A percentile compares a stretch with the other conserved stretches of the same genome.
phyloP scores from a whole-genome alignment of 352 stramenopile species.

The Phytophthora sp. region DNA sequence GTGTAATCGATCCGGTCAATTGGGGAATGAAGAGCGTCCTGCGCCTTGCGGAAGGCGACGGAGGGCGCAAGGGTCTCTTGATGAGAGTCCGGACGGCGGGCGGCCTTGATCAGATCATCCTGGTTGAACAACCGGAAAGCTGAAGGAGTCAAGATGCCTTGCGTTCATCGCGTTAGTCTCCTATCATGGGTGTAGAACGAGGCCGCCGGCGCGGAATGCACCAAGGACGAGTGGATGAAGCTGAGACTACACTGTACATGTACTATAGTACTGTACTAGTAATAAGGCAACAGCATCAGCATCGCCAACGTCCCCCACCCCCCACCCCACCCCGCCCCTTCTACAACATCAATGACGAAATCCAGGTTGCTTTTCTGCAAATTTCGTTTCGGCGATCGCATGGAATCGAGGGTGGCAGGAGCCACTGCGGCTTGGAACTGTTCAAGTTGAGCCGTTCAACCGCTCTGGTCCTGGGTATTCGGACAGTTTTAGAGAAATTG shows the following conservation, averaged over 20 bases:
- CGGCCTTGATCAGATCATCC: constrained; percentile 21
- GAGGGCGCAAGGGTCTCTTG: no score
- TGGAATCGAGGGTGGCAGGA: no score
- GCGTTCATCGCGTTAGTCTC: constrained; percentile 24
- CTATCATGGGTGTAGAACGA: constrained; percentile 28
- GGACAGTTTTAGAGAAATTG: constrained; percentile 12
- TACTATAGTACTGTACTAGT: neutral
- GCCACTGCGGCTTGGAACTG: no score
- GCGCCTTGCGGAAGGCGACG: neutral
- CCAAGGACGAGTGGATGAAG: constrained; percentile 30
- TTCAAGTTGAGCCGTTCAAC: constrained; percentile 6
- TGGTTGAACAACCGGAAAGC: constrained; percentile 34
- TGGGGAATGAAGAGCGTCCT: constrained; percentile 27
- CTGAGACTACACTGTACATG: neutral
- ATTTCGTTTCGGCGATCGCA: constrained; percentile 25
- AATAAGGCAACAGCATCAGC: neutral
- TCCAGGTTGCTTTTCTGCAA: constrained; percentile 9
- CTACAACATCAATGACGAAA: constrained; percentile 3
- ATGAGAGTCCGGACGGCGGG: constrained; percentile 26
- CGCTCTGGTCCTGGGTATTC: constrained; percentile 4
- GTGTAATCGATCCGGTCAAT: constrained; percentile 23
- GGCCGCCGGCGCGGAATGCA: constrained; percentile 5
- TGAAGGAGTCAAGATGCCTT: constrained; percentile 16
- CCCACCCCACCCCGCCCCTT: no score
- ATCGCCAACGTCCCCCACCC: constrained; percentile 9